Evolutionary conservation across 2,329 filamentous ascomycete species (phyloP).

Genomic region (Botrytis fragariae): DNA sequence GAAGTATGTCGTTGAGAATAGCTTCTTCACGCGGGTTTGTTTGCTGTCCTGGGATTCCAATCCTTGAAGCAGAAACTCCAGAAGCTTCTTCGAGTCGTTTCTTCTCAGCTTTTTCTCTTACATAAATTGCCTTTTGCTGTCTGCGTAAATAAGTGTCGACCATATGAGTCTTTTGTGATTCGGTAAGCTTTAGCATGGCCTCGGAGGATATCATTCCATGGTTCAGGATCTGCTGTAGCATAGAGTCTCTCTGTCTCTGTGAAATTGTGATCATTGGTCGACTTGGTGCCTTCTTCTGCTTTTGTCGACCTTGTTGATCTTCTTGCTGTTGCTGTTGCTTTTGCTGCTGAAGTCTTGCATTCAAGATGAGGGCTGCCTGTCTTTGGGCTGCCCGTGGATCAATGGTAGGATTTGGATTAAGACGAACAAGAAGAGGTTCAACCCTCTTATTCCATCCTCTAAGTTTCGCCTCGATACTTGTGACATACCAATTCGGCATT

Average conservation of each 20-base stretch:
- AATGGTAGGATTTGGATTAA: not conserved
- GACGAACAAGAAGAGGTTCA: not conserved
- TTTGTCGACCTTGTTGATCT: not conserved
- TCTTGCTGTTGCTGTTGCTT: not conserved
- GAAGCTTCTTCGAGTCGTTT: not conserved
- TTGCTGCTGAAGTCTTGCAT: not conserved
- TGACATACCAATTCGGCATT: not conserved
- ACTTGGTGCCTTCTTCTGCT: not conserved
- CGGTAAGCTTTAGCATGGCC: not conserved
- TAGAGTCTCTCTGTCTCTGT: not conserved
- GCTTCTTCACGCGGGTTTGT: not conserved
- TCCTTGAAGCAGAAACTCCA: no score
- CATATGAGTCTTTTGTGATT: not conserved
- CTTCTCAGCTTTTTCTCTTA: not conserved
- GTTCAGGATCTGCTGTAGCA: not conserved
- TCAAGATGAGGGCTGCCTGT: not conserved
- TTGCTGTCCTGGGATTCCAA: not conserved
- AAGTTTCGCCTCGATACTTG: not conserved
- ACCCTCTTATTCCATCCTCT: not conserved
- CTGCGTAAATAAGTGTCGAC: not conserved
- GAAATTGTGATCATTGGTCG: not conserved
- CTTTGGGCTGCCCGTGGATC: not conserved
- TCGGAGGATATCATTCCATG: not conserved
- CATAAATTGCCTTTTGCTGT: not conserved
- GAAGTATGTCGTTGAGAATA: not conserved